Evolutionary conservation across 805 yeast genomes (phyloP), one percentile per base, ranked within the genome.

Genomic region (Candida boidinii): DNA sequence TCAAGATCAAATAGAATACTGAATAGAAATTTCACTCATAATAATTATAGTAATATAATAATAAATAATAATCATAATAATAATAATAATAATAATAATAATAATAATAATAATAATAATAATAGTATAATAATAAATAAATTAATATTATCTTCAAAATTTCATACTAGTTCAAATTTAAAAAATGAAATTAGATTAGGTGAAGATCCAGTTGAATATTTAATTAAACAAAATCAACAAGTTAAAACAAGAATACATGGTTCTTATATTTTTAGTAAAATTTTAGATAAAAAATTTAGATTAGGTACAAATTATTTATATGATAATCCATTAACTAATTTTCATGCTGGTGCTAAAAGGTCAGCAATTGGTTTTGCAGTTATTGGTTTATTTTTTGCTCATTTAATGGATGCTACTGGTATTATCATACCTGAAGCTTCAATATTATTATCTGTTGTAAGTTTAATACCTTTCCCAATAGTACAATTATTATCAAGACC

Each of bases 221-320:
- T 38, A 10, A 48, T 55, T 13, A 51, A 31, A n/a, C 40, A 41
- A 15, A 44, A 44, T 26, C 36, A 39, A 17, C 44, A 42, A 11
- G 37, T 58, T 13, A 41, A 38, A 9, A 46, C 48, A 23, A 39
- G 59, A 34, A 42, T 57, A 2, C 54, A 49, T 20, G 60, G 60
- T 2, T 44, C 60, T 2, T 39, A 45, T n/a, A 42, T 58, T 17
- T 41, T 47, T 31, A 35, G 34, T 7, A 30, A 44, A 25, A 34
- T 66, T n/a, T 49, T 81, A 17, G 76, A 76, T 5, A 49, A 60
- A 4, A 64, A 74, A 17, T 68, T 50, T 37, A 56, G 85, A 33
- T 56, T 76, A 5, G 74, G 82, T 3, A 69, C 74, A 44, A 64
- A 63, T 38, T 80, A 88, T 3, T 44, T 82, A 17, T 82, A 82